Evolutionary conservation across 805 yeast genomes (phyloP), one percentile per base, ranked within the genome.

Genomic region (Debaryomyces castellii): DNA sequence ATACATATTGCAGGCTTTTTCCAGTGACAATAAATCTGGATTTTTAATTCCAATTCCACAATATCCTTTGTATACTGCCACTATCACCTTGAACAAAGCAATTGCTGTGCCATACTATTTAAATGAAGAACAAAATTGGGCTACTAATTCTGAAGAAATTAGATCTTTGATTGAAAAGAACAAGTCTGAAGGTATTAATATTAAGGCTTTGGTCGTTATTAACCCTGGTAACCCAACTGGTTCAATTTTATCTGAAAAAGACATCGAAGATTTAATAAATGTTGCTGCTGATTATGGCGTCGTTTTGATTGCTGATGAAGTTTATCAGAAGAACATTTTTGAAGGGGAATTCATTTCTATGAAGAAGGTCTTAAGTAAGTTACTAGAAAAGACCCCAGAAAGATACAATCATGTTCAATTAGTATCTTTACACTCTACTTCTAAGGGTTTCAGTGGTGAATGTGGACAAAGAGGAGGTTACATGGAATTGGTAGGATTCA

Each of bases 201-300:
- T 94, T 51, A 81, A 88, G 57, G 84, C 92, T 48, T 70, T 95
- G 44, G 98, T 92, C 2, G 88, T 94, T 12, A 94, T 94, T 60
- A 94, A 94, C 71, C 99, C 99, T 1, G 98, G 99, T 47, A 94
- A 94, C 68, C 99, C 99, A 51, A 94, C 99, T 0, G 99, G 99
- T 36, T 80, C 96, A 1, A 82, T 90, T 44, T 73, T 94, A 47
- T 65, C 78, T 8, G 74, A 73, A 41, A 78, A 77, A 4, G 82
- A 84, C 51, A 89, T 94, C 59, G 81, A 74, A 35, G 85, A 83
- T 36, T 77, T 94, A 44, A 73, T 94, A 47, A 74, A 78, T 32
- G 78, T 92, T 46, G 96, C 97, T 25, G 95, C 96, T 14, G 83
- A 85, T 60, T 70, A 89, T 53, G 90, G 96, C 36, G 64, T 94